Evolutionary conservation across 345 rosid species (phyloP).

Genomic region (Turnera subulata): DNA sequence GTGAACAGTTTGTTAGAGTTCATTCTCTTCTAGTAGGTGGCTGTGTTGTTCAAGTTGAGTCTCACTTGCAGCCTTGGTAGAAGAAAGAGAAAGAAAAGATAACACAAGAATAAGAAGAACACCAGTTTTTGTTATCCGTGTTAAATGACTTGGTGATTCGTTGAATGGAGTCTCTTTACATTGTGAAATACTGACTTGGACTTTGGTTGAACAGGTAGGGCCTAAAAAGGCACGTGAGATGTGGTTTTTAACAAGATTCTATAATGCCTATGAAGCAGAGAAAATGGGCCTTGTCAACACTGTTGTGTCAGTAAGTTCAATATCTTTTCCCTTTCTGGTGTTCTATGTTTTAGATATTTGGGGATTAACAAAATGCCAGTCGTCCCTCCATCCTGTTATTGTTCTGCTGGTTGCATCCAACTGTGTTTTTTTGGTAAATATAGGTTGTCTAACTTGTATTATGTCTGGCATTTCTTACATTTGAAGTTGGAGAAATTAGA

Average conservation of each 20-base stretch:
- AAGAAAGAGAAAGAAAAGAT: too few species aligned
- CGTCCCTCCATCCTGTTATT: too few species aligned
- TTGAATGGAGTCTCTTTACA: neutral
- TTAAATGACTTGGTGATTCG: too few species aligned
- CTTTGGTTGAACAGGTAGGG: slow-evolving; percentile 51
- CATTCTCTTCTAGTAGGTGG: neutral
- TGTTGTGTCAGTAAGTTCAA: slow-evolving; percentile 70
- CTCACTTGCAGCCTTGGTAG: too few species aligned
- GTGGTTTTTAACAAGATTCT: slow-evolving; percentile 92
- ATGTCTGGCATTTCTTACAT: too few species aligned
- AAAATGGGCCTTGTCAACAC: slow-evolving; percentile 92
- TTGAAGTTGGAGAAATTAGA: slow-evolving; percentile 80
- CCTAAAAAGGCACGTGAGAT: slow-evolving; percentile 94
- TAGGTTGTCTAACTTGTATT: neutral
- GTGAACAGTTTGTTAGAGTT: neutral
- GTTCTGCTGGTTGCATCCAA: neutral
- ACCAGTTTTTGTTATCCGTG: too few species aligned
- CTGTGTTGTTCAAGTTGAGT: too few species aligned
- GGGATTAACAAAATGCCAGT: neutral
- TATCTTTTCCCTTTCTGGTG: neutral
- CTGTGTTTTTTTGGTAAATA: neutral
- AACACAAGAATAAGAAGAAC: too few species aligned
- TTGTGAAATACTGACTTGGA: neutral
- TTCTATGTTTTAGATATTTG: neutral
- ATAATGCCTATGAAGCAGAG: slow-evolving; percentile 82